Evolutionary conservation across 768 basidiomycete genomes (phyloP).

Genomic region (Trametes gibbosa): DNA sequence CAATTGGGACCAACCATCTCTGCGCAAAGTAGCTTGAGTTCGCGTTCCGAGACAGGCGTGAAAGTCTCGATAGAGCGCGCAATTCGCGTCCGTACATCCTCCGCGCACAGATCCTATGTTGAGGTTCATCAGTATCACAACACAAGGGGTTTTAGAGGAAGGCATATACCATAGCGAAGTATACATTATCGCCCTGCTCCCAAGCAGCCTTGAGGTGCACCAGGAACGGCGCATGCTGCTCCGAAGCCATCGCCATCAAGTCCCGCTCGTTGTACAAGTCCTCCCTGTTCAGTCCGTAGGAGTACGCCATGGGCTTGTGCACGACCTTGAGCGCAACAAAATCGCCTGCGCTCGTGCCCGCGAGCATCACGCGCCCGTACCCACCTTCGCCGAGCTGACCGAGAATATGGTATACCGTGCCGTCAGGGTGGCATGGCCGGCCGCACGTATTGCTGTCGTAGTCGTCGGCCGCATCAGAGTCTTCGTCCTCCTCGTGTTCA

Average conservation of each 20-base stretch:
- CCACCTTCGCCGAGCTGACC: constrained; percentile 19
- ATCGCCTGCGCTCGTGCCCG: constrained; percentile 8
- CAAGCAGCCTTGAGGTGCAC: constrained; percentile 19
- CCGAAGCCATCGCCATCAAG: constrained; percentile 14
- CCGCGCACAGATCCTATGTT: constrained; percentile 9
- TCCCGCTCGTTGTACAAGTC: constrained; percentile 17
- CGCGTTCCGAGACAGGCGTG: background rate
- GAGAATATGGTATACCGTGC: constrained; percentile 16
- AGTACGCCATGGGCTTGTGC: constrained; percentile 19
- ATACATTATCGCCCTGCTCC: constrained; percentile 26
- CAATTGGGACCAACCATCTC: constrained; percentile 20
- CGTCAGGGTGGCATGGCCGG: constrained; percentile 2
- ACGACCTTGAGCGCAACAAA: constrained; percentile 26
- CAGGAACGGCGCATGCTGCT: constrained; percentile 4
- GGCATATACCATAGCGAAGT: constrained; percentile 28
- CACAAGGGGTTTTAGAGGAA: background rate
- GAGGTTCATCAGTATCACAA: background rate
- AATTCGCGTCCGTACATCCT: constrained; percentile 11
- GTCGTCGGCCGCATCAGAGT: background rate
- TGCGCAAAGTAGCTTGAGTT: constrained; percentile 15
- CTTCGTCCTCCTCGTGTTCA: background rate
- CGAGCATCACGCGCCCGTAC: constrained; percentile 22
- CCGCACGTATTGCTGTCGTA: no score
- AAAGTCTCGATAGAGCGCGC: no score
- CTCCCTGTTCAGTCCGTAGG: background rate